Percentiles rank a stretch among this genome's conserved stretches.
Conservation (phyloP, 1,284 basidiomycete species). For the Lignosus rhinocerotis region DNA sequence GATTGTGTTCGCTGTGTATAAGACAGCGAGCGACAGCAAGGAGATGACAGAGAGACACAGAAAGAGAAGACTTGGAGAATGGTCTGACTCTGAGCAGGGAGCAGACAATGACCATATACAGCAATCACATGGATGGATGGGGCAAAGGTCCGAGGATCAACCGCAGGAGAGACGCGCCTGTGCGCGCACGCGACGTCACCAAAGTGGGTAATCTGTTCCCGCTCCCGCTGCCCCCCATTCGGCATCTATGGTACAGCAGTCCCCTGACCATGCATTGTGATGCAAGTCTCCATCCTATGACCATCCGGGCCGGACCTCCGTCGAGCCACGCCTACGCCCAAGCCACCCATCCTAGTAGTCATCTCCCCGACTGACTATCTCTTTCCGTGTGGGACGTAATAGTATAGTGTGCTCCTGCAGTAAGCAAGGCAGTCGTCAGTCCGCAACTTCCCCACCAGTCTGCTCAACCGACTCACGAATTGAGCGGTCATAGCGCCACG, state of each 20-base stretch:
- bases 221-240: not conserved
- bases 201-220: slow-evolving; percentile 9
- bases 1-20: not conserved
- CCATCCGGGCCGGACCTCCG: not conserved
- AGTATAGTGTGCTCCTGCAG: slow-evolving; percentile 89
- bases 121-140: slow-evolving; percentile 21
- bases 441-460: not conserved
- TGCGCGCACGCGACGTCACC: slow-evolving; percentile 10
- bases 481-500: slow-evolving; percentile 90
- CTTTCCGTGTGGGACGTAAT: slow-evolving; percentile 83
- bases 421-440: not conserved
- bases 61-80: slow-evolving; percentile 12
- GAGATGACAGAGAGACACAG: slow-evolving; percentile 20
- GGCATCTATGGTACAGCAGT: slow-evolving; percentile 8
- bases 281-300: slow-evolving; percentile 10
- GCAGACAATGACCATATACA: slow-evolving; percentile 3
- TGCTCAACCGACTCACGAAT: slow-evolving; percentile 59
- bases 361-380: slow-evolving; percentile 92
- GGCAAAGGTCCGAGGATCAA: slow-evolving; percentile 10
- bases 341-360: slow-evolving; percentile 59
- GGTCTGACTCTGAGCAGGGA: not conserved
- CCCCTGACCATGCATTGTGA: slow-evolving; percentile 10
- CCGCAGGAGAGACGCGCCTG: slow-evolving; percentile 1
- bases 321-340: not conserved
- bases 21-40: slow-evolving; percentile 1